Evolutionary conservation across 2,329 filamentous ascomycete genomes (phyloP), one percentile per base, ranked within the genome.

Genomic region (Calonectria multiphialidica): DNA sequence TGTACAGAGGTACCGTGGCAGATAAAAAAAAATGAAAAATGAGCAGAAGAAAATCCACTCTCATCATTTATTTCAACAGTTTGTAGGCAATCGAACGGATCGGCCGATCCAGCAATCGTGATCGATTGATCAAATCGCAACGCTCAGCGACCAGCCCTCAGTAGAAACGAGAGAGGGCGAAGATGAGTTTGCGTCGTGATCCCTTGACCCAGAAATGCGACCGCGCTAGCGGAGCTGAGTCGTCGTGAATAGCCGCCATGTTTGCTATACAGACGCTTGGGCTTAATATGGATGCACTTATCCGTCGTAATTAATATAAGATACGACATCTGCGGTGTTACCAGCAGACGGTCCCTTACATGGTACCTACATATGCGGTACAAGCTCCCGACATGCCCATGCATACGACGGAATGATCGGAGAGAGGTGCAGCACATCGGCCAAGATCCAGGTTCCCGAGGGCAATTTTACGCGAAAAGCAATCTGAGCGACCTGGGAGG

Each of bases 381-480:
- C 57, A 62, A 30, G 23, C 53, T 57, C 35, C 53, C 53, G 53
- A 25, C 53, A 28, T 40, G 37, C 40, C 33, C 53, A 59, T 59
- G 15, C 44, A 49, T 62, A 30, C 55, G 21, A 50, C 53, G 21
- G 10, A 57, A 37, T 16, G 21, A 30, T 57, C 53, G 53, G 33
- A 21, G 5, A 15, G 8, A 37, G 12, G 30, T 57, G 5, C 53
- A 59, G 13, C 33, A 40, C 53, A 21, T 18, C 21, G 53, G 33
- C n/a, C 30, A 37, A 25, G 42, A 28, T 28, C 30, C 40, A 59
- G n/a, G 40, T 33, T 66, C 37, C 25, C 8, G 13, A 37, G 28
- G 37, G 68, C 47, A 72, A 71, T 72, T 49, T 69, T 18, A 59
- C 35, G 35, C 28, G 47, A 64, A 68, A 69, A 71, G 59, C 63